phyloP scores from a whole-genome alignment of 257 asterid genomes.

The Solanum pinnatisectum region DNA sequence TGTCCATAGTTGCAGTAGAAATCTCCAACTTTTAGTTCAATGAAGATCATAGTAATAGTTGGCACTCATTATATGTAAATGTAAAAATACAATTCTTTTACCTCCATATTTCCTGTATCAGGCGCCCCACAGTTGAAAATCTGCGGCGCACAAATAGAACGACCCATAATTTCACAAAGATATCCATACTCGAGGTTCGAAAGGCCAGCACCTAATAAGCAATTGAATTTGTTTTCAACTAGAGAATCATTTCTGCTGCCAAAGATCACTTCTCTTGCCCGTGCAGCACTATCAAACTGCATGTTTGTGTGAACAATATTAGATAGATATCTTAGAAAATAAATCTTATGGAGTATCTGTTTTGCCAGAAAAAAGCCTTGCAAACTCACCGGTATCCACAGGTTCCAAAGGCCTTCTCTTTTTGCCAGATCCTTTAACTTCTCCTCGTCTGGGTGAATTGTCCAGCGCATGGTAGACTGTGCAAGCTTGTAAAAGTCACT shows the following conservation, averaged over 20 bases:
- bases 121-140: constrained; percentile 97
- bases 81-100: constrained; percentile 9
- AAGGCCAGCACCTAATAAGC: constrained; percentile 74
- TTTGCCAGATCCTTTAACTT: constrained; percentile 75
- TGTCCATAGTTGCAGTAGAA: neutral
- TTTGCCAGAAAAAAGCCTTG: neutral
- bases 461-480: constrained; percentile 64
- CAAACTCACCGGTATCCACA: constrained; percentile 75
- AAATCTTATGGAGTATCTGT: neutral
- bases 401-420: constrained; percentile 81
- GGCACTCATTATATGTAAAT: neutral
- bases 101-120: constrained; percentile 99
- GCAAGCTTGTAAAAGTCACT: constrained; percentile 64
- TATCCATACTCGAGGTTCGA: constrained; percentile 90
- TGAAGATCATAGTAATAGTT: neutral
- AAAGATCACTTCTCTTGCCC: constrained; percentile 56
- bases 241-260: constrained; percentile 21
- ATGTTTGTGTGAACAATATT: neutral
- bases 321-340: neutral
- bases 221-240: constrained; percentile 30
- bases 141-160: constrained; percentile 92
- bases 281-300: constrained; percentile 86
- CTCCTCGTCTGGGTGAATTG: constrained; percentile 89
- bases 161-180: constrained; percentile 93
- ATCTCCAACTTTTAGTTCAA: neutral